Percentiles rank a stretch among this genome's conserved stretches.
Conservation (phyloP, 2,329 filamentous ascomycete species). For the Neonectria sp. region DNA sequence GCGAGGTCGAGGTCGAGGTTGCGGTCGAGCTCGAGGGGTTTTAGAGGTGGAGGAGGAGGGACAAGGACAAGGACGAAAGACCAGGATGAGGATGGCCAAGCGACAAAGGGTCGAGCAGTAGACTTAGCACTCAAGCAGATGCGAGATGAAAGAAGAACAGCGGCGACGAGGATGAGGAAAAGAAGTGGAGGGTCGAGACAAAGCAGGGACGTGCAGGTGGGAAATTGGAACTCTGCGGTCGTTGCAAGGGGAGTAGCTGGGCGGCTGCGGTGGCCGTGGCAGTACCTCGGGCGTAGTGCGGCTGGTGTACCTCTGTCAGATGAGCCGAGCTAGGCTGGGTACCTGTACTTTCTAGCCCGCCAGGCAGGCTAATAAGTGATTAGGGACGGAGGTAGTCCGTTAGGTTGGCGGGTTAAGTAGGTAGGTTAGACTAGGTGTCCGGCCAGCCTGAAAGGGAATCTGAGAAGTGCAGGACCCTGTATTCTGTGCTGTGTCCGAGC, state of each 20-base stretch:
- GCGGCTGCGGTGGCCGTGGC: slow-evolving; percentile 26
- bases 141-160: slow-evolving; percentile 27
- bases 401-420: not conserved
- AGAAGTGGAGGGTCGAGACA: slow-evolving; percentile 4
- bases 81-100: slow-evolving; percentile 4
- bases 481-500: not conserved
- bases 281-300: slow-evolving; percentile 23
- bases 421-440: not conserved
- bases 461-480: not conserved
- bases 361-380: not conserved
- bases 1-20: slow-evolving; percentile 9
- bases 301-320: slow-evolving; percentile 14
- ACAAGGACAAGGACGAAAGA: not conserved
- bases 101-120: slow-evolving; percentile 14
- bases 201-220: slow-evolving; percentile 27
- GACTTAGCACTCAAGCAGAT: not conserved
- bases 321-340: slow-evolving; percentile 11
- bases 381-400: not conserved
- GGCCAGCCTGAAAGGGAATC: not conserved
- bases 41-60: slow-evolving; percentile 31
- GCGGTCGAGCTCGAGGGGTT: slow-evolving; percentile 13
- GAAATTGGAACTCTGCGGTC: slow-evolving; percentile 38
- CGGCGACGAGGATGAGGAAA: not conserved
- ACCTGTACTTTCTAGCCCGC: slow-evolving; percentile 21
- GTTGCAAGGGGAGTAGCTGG: slow-evolving; percentile 44